phyloP scores from a whole-genome alignment of 441 rosid species.

The Erodium moschatum region DNA sequence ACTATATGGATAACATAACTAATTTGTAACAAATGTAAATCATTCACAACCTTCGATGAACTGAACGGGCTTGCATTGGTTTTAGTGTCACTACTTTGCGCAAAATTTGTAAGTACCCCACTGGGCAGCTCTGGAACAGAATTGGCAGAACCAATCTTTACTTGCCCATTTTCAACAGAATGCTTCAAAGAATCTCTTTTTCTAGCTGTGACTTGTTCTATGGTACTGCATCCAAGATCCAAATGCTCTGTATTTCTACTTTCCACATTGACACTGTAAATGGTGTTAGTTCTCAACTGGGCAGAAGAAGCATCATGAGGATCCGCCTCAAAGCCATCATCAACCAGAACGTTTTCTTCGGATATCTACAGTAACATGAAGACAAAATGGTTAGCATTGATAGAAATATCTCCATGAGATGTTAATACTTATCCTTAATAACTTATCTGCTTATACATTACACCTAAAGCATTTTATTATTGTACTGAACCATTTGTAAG shows the following conservation, averaged over 20 bases:
- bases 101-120: constrained; percentile 19
- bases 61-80: constrained; percentile 8
- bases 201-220: constrained; percentile 13
- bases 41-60: constrained; percentile 24
- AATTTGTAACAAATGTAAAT: constrained; percentile 14
- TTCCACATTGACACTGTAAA: no score
- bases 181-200: constrained; percentile 18
- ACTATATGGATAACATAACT: constrained; percentile 4
- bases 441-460: neutral
- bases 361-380: constrained; percentile 23
- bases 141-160: constrained; percentile 15
- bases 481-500: no score
- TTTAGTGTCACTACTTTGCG: constrained; percentile 25
- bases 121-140: constrained; percentile 12
- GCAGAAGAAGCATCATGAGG: constrained; percentile 11
- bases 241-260: neutral
- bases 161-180: constrained; percentile 23
- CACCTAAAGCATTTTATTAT: no score
- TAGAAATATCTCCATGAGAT: neutral
- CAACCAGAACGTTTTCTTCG: constrained; percentile 27
- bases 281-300: no score
- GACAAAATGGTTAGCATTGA: neutral
- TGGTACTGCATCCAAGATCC: constrained; percentile 21
- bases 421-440: neutral
- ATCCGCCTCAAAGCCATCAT: constrained; percentile 27